Evolutionary conservation across 2,329 filamentous ascomycete genomes (phyloP), one percentile per base, ranked within the genome.

Genomic region (Tetracladium maxilliforme): DNA sequence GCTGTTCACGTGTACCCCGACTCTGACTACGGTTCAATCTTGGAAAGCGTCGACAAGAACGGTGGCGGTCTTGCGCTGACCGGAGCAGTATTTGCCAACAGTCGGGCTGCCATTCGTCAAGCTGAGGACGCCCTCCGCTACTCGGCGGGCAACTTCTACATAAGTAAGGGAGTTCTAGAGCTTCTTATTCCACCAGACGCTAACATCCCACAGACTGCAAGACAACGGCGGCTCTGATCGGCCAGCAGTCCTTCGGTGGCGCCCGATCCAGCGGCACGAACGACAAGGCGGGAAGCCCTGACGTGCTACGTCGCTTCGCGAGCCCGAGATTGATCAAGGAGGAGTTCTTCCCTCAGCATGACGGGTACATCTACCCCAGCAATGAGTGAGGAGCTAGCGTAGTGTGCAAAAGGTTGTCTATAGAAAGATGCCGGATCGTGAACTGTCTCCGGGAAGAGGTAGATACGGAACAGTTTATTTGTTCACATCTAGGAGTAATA

Each of bases 61-160:
- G 54, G 54, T 14, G 56, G 50, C 6, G 51, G 49, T 2, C 58
- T 61, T 29, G 51, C 48, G 4, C 43, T 65, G 25, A 64, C 61
- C 2, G 61, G 61, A 7, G 48, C 56, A 4, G 49, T 65, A 23
- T 65, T 65, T 37, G 58, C 59, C 19, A 48, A 51, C 6, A 58
- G 63, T 36, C 55, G 54, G 1, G 40, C 40, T 9, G 62, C 57
- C 7, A 52, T 64, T 18, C 53, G 56, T 3, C 45, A 61, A 28
- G 64, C 63, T 2, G 57, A 65, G 43, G 51, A 60, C 13, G 48
- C 47, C 10, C 53, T 70, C 14, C 54, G 61, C 21, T 61, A 66
- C 37, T 49, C 61, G 10, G 64, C 63, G 7, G 65, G 64, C 23
- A 70, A 67, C 48, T 61, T 70, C 24, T 69, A 69, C 40, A 48